Conservation (phyloP, 768 basidiomycete genomes). For the Tephrocybe sp. region DNA sequence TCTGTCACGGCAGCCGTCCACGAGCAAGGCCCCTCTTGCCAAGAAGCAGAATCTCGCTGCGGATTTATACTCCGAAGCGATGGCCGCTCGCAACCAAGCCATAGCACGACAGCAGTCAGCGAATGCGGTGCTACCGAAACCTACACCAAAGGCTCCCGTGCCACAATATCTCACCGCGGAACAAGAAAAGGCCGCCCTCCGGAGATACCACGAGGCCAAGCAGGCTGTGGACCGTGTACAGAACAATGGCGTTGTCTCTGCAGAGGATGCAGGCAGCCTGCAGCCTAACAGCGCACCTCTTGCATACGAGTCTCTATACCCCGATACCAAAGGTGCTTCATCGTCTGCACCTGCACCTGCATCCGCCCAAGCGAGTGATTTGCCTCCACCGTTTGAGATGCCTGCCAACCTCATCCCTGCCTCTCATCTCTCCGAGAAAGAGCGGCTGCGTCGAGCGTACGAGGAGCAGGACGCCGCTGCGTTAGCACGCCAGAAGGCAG, state of each 20-base stretch:
- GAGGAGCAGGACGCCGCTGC: constrained; percentile 68
- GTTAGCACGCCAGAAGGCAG: constrained; percentile 23
- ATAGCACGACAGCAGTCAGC: constrained; percentile 14
- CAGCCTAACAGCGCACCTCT: constrained; percentile 41
- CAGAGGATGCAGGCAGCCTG: constrained; percentile 13
- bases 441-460: constrained; percentile 59
- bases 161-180: constrained; percentile 64
- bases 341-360: constrained; percentile 22
- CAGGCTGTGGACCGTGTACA: constrained; percentile 67
- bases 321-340: constrained; percentile 30
- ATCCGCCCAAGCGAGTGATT: constrained; percentile 26
- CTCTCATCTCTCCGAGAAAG: constrained; percentile 63
- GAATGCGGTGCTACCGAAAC: constrained; percentile 4
- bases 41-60: constrained; percentile 10
- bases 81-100: constrained; percentile 28
- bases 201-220: constrained; percentile 69
- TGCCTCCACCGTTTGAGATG: constrained; percentile 57
- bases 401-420: constrained; percentile 35
- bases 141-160: constrained; percentile 21
- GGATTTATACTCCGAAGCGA: constrained; percentile 27
- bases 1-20: constrained; percentile 16
- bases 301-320: constrained; percentile 64
- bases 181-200: constrained; percentile 73
- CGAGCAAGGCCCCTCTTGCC: constrained; percentile 7
- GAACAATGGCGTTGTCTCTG: constrained; percentile 23